phyloP scores from a whole-genome alignment of 2,329 filamentous ascomycete genomes.

The Alternaria conjuncta region DNA sequence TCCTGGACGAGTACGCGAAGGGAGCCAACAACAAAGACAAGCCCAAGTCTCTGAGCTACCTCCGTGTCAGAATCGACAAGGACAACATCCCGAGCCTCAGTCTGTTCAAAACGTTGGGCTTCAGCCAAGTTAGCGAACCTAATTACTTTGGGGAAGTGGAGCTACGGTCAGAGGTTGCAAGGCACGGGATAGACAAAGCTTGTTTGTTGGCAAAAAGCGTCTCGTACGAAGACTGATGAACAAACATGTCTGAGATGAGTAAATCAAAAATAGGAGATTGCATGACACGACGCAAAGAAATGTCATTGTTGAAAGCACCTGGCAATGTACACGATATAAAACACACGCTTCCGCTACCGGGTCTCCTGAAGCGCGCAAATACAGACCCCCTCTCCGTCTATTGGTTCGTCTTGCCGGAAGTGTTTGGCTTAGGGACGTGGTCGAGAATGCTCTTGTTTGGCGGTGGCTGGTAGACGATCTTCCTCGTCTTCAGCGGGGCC shows the following conservation, averaged over 20 bases:
- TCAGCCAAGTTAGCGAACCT: slow-evolving; percentile 58
- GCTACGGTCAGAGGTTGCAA: slow-evolving; percentile 7
- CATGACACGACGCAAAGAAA: slow-evolving; percentile 19
- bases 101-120: slow-evolving; percentile 67
- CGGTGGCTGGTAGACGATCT: slow-evolving; percentile 87
- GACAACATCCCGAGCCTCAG: slow-evolving; percentile 63
- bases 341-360: slow-evolving; percentile 38
- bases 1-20: slow-evolving; percentile 64
- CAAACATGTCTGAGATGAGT: neutral
- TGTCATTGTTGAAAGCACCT: slow-evolving; percentile 45
- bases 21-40: slow-evolving; percentile 9
- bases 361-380: slow-evolving; percentile 27
- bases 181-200: neutral
- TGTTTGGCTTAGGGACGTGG: slow-evolving; percentile 42
- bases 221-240: neutral
- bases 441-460: slow-evolving; percentile 37
- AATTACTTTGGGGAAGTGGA: slow-evolving; percentile 76
- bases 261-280: neutral
- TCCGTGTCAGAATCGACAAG: slow-evolving; percentile 68
- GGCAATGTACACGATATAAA: slow-evolving; percentile 50
- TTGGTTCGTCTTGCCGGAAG: slow-evolving; percentile 43
- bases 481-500: slow-evolving; percentile 93
- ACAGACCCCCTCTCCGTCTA: slow-evolving; percentile 24
- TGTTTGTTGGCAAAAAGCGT: neutral
- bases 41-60: slow-evolving; percentile 48